phyloP scores from a whole-genome alignment of 2,329 filamentous ascomycete species.

The Ophiostoma angusticollis region DNA sequence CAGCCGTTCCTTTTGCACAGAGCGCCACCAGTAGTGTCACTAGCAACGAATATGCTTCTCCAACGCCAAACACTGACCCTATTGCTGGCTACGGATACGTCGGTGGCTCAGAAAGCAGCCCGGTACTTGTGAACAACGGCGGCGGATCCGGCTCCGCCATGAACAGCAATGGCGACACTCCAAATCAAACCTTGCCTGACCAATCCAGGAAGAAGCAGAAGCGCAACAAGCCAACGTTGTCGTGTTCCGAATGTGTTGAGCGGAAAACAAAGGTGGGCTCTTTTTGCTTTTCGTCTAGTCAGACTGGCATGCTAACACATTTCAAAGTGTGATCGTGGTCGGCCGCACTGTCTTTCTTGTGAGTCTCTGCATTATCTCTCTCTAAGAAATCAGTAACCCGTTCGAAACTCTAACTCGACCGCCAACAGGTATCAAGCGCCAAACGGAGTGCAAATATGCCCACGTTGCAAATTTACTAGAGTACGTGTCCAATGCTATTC shows the following conservation, averaged over 20 bases:
- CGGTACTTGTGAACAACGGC: neutral
- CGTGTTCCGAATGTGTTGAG: constrained; percentile 68
- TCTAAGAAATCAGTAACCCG: neutral
- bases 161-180: constrained; percentile 8
- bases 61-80: constrained; percentile 8
- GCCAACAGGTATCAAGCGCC: constrained; percentile 47
- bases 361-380: constrained; percentile 20
- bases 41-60: constrained; percentile 10
- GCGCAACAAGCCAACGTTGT: constrained; percentile 71
- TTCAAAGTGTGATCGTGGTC: constrained; percentile 56
- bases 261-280: constrained; percentile 66
- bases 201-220: constrained; percentile 58
- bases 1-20: constrained; percentile 3
- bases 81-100: neutral
- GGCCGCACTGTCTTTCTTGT: constrained; percentile 57
- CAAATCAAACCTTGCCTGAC: constrained; percentile 17
- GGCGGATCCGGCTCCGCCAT: constrained; percentile 1
- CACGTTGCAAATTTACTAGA: constrained; percentile 65
- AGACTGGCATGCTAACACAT: constrained; percentile 22
- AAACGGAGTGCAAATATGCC: constrained; percentile 64
- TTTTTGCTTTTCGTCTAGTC: neutral
- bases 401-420: constrained; percentile 3
- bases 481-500: constrained; percentile 36
- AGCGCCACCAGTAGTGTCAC: constrained; percentile 11
- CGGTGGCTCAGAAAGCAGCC: neutral